These are phyloP conservation scores for Globisporangium echinulatum DNA, from an alignment of 352 stramenopile genomes.

Conservation along the genomic window DNA sequence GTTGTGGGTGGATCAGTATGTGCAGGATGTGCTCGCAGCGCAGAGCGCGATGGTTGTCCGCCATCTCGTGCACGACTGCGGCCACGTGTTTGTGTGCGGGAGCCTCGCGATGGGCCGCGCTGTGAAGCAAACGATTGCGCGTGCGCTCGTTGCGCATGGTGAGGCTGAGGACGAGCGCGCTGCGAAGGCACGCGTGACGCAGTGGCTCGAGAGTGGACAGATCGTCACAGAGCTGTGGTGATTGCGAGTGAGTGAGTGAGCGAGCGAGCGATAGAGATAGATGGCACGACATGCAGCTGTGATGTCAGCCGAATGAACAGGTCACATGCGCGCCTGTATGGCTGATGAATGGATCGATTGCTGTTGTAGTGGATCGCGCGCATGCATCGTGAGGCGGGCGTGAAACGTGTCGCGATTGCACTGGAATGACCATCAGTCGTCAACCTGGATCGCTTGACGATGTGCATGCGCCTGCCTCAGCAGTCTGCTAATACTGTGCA, in stretches of 20 bases:
- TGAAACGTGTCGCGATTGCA: too few relatives aligned
- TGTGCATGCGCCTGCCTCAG: too few relatives aligned
- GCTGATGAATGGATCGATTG: too few relatives aligned
- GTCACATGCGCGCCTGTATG: too few relatives aligned
- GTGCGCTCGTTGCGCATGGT: conserved; percentile 37
- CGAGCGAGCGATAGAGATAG: too few relatives aligned
- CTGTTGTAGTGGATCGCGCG: too few relatives aligned
- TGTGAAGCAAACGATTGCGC: conserved; percentile 56
- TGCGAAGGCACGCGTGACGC: conserved; percentile 39
- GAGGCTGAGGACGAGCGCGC: conserved; percentile 26
- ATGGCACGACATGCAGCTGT: too few relatives aligned
- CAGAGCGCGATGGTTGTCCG: conserved; percentile 45
- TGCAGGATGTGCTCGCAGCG: conserved; percentile 59
- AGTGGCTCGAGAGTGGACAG: conserved; percentile 30
- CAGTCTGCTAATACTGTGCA: too few relatives aligned
- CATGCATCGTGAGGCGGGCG: too few relatives aligned
- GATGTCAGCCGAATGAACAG: too few relatives aligned
- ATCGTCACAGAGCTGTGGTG: conserved; percentile 77
- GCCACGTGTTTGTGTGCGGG: conserved; percentile 76
- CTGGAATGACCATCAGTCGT: too few relatives aligned
- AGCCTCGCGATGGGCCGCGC: conserved; percentile 71
- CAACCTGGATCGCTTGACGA: too few relatives aligned
- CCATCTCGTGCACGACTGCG: conserved; percentile 47
- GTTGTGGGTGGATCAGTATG: conserved; percentile 31
- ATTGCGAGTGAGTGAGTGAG: conserved; percentile 1